Base-by-base conservation (phyloP, 1,284 basidiomycete species). In the Fomitopsis pinicola region DNA sequence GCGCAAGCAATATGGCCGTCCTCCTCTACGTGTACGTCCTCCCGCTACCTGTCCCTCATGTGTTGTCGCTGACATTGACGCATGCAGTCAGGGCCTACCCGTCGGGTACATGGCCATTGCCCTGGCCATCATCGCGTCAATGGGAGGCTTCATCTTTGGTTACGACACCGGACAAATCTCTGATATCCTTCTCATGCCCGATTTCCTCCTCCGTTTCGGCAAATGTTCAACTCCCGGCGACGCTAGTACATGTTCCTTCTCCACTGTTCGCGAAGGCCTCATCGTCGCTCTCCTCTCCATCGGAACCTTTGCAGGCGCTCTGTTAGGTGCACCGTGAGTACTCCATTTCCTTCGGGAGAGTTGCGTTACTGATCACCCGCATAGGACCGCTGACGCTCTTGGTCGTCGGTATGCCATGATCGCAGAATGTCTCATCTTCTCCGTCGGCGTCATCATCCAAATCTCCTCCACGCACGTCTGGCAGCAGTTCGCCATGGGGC, bases 111-210 rank as follows among this genome's bases (percentile, higher is more conserved):
- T 85, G 58, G 81, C 89, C 61, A 82, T 91, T 70, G 79, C 85
- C 75, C 77, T 91, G 61, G 89, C 88, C 62, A 68, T 87, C 53
- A 73, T 93, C 36, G 88, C 89, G 46, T 87, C 84, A 58, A 91
- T 92, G 83, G 91, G 90, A 63, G 90, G 89, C 57, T 91, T 90
- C 75, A 88, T 91, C 66, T 89, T 90, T 66, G 87, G 86, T 63
- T 89, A 88, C 67, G 89, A 89, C 72, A 90, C 89, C 1, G 90
- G 91, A 46, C 89, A 92, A 72, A 92, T 93, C 64, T 85, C 84
- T 38, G 88, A 91, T 70, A 87, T 93, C 63, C 76, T 91, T 36
- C 76, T 90, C 69, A 92, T 94, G 88, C 67, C 79, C 2, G 88
- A 92, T 74, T 92, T 92, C 72, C 75, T 82, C 40, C 72, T 79